Evolutionary conservation across 257 asterid species (phyloP), one percentile per base, ranked within the genome.

Genomic region (Thymus quinquecostatus): DNA sequence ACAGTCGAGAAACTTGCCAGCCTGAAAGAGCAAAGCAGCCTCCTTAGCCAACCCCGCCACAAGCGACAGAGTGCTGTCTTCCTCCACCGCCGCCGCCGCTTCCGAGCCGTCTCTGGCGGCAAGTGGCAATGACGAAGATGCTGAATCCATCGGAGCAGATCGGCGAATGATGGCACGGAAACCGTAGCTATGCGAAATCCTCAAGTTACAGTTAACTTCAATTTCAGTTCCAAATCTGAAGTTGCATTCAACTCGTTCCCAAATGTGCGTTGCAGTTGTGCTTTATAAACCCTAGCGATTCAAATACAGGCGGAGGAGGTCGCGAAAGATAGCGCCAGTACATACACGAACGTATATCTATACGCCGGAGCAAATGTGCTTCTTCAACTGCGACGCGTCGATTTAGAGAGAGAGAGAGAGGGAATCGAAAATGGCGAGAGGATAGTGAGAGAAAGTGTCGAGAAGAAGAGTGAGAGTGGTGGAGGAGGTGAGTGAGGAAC

Each of bases 1-100:
- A 76, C 98, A 91, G 34, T 91, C 97, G 36, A 60, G 76, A 58
- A 66, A 84, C 73, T 91, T 89, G 73, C 93, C 95, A 34, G 95
- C 77, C 84, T 94, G 97, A 66, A 91, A 94, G 43, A 84, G 74
- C 71, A 83, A 50, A 14, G 87, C 89, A 13, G 98, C 96, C 75
- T 94, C 98, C 87, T 88, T 89, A 4, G 97, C 97, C 68, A 89
- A 78, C 66, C 87, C 93, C 66, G 86, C 91, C 12, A 84, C 84
- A 28, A 82, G 87, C 12, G 96, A 80, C 4, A 87, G 74, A 48
- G 89, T 82, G 40, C 72, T 82, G 63, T 89, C 96, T 60, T 86
- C 95, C 64, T 82, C 96, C 71, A 60, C 75, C 64, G 77, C 11
- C 13, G 69, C 70, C 58, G 73, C 85, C 62, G 66, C 75, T 55